Base-by-base conservation (phyloP, 2,329 filamentous ascomycete species). In the Fusarium poae region DNA sequence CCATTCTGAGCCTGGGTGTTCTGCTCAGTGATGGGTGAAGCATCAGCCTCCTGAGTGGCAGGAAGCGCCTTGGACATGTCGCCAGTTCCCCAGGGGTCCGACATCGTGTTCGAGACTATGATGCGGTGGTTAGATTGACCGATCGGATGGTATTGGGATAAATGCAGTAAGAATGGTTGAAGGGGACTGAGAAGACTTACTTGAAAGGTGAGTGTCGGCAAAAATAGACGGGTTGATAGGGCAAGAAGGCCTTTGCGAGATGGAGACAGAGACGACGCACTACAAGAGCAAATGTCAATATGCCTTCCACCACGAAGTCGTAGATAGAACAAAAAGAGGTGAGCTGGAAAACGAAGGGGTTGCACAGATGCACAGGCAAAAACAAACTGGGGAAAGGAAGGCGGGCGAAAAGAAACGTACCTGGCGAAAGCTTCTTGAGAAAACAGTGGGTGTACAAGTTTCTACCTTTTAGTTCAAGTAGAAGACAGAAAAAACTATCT, bases 361-460 rank as follows among this genome's bases (percentile, higher is more conserved):
- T 45, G 32, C 32, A 35, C 15, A 27, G n/a, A 42, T 23, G n/a
- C 9, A 6, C n/a, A 43, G 18, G 40, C 9, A 32, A 15, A 42
- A 15, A 25, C 27, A 30, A 43, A 13, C 30, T n/a, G 11, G 23
- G 29, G 37, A 29, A 20, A 52, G 43, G n/a, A 35, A n/a, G 29
- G 25, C 11, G 23, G 32, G 15, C 39, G 20, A 18, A 20, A 21
- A 42, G 43, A 29, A 12, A 57, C 58, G n/a, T 58, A 67, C 68
- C 63, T 52, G 39, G 23, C 23, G 23, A 44, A 43, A 44, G 52
- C 42, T 37, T 50, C 48, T 37, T 48, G 34, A 54, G 25, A 30
- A 25, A 44, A 56, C 40, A 46, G 35, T 68, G 52, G 54, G 56
- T 35, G 25, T 60, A 68, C n/a, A 57, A 30, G 66, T 27, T 70